These are phyloP conservation scores for Casuarina equisetifolia DNA, from an alignment of 306 rosid genomes.

Conservation along the genomic window DNA sequence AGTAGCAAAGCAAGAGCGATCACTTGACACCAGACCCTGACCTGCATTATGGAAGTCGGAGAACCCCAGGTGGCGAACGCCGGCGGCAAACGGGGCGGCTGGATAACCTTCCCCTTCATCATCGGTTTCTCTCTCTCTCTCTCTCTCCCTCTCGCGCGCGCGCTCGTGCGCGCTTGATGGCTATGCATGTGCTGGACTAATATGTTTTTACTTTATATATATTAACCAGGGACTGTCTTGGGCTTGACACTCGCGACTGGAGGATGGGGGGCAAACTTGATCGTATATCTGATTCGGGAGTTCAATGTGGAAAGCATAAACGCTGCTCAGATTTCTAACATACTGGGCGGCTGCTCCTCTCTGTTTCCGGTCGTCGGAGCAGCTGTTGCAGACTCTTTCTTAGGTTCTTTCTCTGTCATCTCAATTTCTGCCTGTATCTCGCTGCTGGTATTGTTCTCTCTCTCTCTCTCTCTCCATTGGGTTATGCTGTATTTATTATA, in stretches of 20 bases:
- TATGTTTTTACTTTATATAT: background rate
- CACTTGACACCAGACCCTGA: conserved; percentile 2
- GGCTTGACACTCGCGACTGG: conserved; percentile 32
- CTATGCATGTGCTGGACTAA: too few species aligned
- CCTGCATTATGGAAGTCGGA: conserved; percentile 20
- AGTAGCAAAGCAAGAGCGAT: background rate
- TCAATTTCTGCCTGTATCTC: conserved; percentile 31
- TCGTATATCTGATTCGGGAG: conserved; percentile 43
- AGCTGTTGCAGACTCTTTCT: conserved; percentile 52
- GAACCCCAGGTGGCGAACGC: conserved; percentile 14
- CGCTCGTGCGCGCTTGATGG: too few species aligned
- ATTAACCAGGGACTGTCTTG: conserved; percentile 33
- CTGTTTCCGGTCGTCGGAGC: conserved; percentile 49
- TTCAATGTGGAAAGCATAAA: conserved; percentile 48
- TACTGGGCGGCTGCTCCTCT: conserved; percentile 28
- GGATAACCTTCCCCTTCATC: conserved; percentile 51
- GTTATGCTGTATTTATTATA: too few species aligned
- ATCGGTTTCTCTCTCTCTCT: conserved; percentile 27
- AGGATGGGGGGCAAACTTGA: conserved; percentile 41
- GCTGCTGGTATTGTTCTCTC: conserved; percentile 18
- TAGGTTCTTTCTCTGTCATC: conserved; percentile 44
- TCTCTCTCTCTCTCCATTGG: background rate
- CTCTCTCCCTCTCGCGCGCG: background rate
- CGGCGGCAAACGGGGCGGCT: conserved; percentile 37
- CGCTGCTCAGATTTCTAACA: conserved; percentile 47